These are phyloP conservation scores for Alternaria atra DNA, from an alignment of 2,329 filamentous ascomycete species.

Conservation along the genomic window DNA sequence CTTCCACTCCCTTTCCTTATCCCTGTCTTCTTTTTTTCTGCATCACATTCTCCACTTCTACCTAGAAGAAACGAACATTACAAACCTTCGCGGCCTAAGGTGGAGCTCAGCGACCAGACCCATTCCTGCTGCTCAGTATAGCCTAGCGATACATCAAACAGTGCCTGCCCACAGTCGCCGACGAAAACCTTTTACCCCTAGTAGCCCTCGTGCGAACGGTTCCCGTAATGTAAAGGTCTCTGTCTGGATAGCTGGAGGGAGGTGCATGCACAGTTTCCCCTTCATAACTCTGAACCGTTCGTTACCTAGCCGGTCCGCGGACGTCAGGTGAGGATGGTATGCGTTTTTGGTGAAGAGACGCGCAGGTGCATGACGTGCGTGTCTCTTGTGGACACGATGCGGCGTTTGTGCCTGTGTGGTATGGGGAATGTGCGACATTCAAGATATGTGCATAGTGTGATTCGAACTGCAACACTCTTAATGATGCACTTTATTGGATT, in stretches of 20 bases:
- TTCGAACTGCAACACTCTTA: neutral
- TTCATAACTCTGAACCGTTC: neutral
- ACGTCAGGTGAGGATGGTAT: conserved; percentile 25
- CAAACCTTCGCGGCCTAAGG: conserved; percentile 56
- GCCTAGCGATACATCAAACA: conserved; percentile 59
- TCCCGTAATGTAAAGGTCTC: neutral
- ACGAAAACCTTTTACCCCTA: conserved; percentile 13
- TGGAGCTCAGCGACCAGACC: conserved; percentile 62
- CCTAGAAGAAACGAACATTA: neutral
- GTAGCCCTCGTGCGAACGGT: conserved; percentile 14
- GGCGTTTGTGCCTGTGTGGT: neutral
- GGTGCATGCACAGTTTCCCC: conserved; percentile 16
- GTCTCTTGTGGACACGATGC: neutral
- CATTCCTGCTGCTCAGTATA: conserved; percentile 65
- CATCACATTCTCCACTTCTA: conserved; percentile 1
- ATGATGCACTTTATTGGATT: neutral
- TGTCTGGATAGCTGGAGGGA: conserved; percentile 8
- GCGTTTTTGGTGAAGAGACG: neutral
- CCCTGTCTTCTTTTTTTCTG: neutral
- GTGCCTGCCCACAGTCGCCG: conserved; percentile 35
- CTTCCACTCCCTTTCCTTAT: neutral
- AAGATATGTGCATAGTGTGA: neutral
- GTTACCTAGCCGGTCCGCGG: conserved; percentile 16
- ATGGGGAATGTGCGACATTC: conserved; percentile 9
- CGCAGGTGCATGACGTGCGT: conserved; percentile 6